These are phyloP conservation scores for Fragosphaeria purpurea DNA, from an alignment of 2,329 filamentous ascomycete species.

Conservation along the genomic window DNA sequence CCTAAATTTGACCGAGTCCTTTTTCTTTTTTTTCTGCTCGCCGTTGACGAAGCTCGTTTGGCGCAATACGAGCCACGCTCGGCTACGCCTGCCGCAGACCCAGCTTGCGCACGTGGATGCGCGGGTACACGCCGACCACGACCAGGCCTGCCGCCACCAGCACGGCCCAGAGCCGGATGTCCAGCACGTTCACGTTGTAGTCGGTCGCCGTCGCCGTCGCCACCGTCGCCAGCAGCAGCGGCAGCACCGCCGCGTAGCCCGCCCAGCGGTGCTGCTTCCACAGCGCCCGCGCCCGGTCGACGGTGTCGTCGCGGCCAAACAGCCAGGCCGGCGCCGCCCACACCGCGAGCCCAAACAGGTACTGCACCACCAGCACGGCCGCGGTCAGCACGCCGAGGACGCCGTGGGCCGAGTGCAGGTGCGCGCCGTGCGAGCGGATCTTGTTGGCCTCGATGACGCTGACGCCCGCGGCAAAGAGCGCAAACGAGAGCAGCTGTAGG, in stretches of 20 bases:
- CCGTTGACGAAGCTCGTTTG: too few relatives aligned
- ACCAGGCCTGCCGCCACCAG: conserved; percentile 56
- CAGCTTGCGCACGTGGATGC: conserved; percentile 76
- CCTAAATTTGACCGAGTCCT: too few relatives aligned
- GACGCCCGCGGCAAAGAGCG: conserved; percentile 54
- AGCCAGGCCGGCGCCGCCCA: conserved; percentile 58
- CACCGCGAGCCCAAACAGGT: conserved; percentile 70
- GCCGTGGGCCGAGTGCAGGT: conserved; percentile 74
- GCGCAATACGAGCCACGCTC: too few relatives aligned
- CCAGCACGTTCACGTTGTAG: conserved; percentile 58
- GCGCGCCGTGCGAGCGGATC: conserved; percentile 49
- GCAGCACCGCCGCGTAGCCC: conserved; percentile 58
- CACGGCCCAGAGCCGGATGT: conserved; percentile 68
- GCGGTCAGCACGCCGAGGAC: conserved; percentile 73
- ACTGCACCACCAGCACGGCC: conserved; percentile 60
- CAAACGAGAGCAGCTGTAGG: conserved; percentile 57
- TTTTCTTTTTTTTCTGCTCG: too few relatives aligned
- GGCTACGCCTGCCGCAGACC: too few relatives aligned
- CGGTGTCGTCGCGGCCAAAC: conserved; percentile 60
- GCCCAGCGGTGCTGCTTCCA: conserved; percentile 82
- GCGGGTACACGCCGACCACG: conserved; percentile 61
- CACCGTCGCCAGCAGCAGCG: conserved; percentile 62
- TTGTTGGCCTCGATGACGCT: conserved; percentile 80
- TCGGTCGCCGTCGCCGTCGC: conserved; percentile 65
- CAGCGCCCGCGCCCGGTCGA: conserved; percentile 66